These are phyloP conservation scores for Lichtheimia ornata DNA, from an alignment of 371 early-diverging fungal genomes.

Conservation along the genomic window DNA sequence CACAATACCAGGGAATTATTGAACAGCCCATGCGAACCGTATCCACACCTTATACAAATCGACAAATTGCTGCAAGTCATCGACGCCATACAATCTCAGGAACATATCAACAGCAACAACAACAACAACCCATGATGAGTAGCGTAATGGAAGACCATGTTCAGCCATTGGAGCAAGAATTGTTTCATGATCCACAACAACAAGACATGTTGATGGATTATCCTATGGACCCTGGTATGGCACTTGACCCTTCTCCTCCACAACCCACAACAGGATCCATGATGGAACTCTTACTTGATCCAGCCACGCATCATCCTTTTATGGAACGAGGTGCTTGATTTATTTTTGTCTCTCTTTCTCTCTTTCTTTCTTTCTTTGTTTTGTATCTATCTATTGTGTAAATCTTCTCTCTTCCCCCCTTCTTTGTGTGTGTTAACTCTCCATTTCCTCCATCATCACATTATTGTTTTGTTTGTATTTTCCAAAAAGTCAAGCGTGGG, in stretches of 20 bases:
- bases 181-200: conserved; percentile 2
- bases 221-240: conserved; percentile 42
- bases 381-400: not conserved
- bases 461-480: conserved; percentile 1
- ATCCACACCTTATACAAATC: conserved; percentile 15
- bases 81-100: conserved; percentile 23
- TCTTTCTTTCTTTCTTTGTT: no score
- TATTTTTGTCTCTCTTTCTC: no score
- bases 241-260: conserved; percentile 5
- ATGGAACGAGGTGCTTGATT: not conserved
- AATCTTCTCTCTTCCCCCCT: not conserved
- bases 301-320: not conserved
- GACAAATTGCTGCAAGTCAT: conserved; percentile 11
- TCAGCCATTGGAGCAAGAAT: conserved; percentile 3
- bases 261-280: conserved; percentile 37
- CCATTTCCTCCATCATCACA: no score
- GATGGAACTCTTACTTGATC: conserved; percentile 40
- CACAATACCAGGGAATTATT: not conserved
- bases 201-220: conserved; percentile 24
- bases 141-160: no score
- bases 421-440: not conserved
- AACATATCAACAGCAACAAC: conserved; percentile 16
- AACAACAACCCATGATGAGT: conserved; percentile 11
- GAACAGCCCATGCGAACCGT: conserved; percentile 19
- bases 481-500: not conserved